Evolutionary conservation across 2,329 filamentous ascomycete genomes (phyloP), one percentile per base, ranked within the genome.

Genomic region (Lecanicillium sp.): DNA sequence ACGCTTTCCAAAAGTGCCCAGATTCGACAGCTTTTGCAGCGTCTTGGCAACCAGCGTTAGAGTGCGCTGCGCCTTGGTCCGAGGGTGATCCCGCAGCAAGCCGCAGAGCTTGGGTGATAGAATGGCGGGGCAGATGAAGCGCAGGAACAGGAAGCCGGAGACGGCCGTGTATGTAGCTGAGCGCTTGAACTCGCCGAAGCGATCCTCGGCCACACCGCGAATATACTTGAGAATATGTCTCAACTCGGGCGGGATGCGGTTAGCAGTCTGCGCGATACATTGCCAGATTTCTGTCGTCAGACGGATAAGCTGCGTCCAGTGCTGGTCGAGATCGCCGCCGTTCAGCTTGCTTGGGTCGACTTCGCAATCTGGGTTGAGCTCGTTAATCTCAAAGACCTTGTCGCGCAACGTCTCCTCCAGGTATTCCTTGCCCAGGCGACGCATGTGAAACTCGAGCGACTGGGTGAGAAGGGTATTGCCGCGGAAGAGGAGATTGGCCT

Each of bases 101-200:
- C 90, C 90, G 62, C 95, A 96, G 12, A 97, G 75, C 67, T 95
- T 95, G 1, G 91, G 91, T 53, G 95, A 96, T 6, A 97, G 73
- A 50, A 97, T 90, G n/a, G 91, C 90, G 3, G 91, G 91, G 61
- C 90, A 95, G 60, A 97, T 93, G 71, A 96, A 96, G 5, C 91
- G 84, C 52, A 97, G 74, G 63, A 97, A 97, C 11, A 97, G 69
- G 60, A 97, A 97, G 0, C 91, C 91, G 37, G 90, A 95, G 2
- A 97, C 90, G 62, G 90, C 95, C 44, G 90, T 96, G 62, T 95
- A 97, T 38, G 85, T 82, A 30, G 95, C 90, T 2, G 87, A 91
- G 23, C 90, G 83, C 35, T 95, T 71, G 59, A 94, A 96, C 63
- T 95, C 89, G 23, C 91, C 91, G 62, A 95, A 97, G 15, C 90